A percentile compares a stretch with the other conserved stretches of the same genome.
Evolutionary conservation across 495 filamentous ascomycete species (phyloP).

Genomic region (Podospora australis): DNA sequence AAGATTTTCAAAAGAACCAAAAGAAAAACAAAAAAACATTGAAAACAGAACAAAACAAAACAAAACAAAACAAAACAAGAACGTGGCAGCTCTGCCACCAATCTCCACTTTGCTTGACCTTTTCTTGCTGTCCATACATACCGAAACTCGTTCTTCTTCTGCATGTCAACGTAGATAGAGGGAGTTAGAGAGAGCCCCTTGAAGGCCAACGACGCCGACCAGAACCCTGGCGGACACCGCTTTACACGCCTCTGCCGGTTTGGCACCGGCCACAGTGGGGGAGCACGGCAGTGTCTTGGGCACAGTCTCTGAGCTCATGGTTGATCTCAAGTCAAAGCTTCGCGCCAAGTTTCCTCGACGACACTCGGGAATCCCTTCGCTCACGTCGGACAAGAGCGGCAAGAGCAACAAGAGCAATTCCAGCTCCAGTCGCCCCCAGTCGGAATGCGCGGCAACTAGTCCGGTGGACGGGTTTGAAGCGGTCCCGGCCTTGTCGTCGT

Average conservation of each 20-base stretch:
- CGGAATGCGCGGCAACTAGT: slow-evolving; percentile 5
- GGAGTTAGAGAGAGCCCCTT: too few relatives aligned
- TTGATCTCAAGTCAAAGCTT: slow-evolving; percentile 41
- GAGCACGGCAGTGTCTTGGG: slow-evolving; percentile 2
- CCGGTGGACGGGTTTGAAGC: neutral
- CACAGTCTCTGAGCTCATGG: slow-evolving; percentile 24
- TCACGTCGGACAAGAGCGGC: slow-evolving; percentile 26
- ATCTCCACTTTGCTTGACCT: too few relatives aligned
- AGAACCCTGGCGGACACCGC: neutral
- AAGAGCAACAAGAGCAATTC: slow-evolving; percentile 14
- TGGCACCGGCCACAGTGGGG: neutral
- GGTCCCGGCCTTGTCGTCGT: neutral
- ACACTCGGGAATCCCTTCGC: slow-evolving; percentile 32
- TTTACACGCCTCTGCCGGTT: neutral
- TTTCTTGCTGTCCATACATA: too few relatives aligned
- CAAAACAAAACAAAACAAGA: too few relatives aligned
- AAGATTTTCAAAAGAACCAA: too few relatives aligned
- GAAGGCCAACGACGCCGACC: neutral
- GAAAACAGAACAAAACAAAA: neutral
- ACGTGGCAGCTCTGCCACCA: too few relatives aligned
- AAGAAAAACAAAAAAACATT: neutral
- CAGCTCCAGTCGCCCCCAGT: slow-evolving; percentile 14
- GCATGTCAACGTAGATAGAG: too few relatives aligned
- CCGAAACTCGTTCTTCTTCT: too few relatives aligned
- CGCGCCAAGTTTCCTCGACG: slow-evolving; percentile 43